Evolutionary conservation across 2,329 filamentous ascomycete genomes (phyloP).

Genomic region (Neonectria neomacrospora): DNA sequence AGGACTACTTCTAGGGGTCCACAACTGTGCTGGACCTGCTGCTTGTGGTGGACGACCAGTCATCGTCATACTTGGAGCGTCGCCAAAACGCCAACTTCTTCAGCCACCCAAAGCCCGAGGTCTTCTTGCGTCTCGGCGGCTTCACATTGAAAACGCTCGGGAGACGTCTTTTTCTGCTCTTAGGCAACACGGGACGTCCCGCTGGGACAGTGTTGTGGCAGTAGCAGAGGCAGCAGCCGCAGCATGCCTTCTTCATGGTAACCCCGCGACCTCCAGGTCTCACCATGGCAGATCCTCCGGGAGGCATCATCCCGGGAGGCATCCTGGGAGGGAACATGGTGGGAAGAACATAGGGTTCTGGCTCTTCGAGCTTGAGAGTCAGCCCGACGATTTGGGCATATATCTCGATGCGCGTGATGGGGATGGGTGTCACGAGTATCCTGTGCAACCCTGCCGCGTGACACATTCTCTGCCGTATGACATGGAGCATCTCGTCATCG

Average conservation of each 20-base stretch:
- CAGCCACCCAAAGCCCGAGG: slow-evolving; percentile 6
- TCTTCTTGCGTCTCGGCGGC: not conserved
- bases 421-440: not conserved
- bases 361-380: not conserved
- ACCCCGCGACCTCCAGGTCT: not conserved
- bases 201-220: slow-evolving; percentile 1
- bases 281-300: too few species aligned
- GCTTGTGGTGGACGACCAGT: slow-evolving; percentile 5
- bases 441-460: not conserved
- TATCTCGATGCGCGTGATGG: not conserved
- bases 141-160: not conserved
- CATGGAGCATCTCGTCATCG: slow-evolving; percentile 10
- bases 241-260: slow-evolving; percentile 13
- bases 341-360: not conserved
- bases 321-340: too few species aligned
- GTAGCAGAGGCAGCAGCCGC: slow-evolving; percentile 15
- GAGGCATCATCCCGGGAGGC: too few species aligned
- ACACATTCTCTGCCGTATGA: slow-evolving; percentile 9
- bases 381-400: not conserved
- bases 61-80: slow-evolving; percentile 1
- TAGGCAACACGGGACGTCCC: not conserved
- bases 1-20: not conserved
- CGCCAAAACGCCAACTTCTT: slow-evolving; percentile 18
- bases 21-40: not conserved
- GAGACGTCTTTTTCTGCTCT: not conserved